These are phyloP conservation scores for Eragrostis nindensis DNA, from an alignment of 176 grass and related monocot species.

Conservation along the genomic window DNA sequence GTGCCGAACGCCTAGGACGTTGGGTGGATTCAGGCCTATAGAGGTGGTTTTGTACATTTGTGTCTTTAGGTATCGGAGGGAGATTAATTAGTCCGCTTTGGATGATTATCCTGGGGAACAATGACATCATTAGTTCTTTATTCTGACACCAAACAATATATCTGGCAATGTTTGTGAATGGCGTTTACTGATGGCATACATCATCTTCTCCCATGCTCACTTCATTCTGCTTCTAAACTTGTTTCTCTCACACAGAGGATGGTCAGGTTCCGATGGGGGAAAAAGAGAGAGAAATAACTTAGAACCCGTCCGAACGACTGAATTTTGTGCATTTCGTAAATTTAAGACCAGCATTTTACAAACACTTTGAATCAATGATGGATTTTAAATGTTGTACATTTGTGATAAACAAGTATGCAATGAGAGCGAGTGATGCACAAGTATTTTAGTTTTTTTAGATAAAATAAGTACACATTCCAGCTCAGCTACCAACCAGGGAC, in stretches of 20 bases:
- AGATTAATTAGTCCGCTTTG: constrained; percentile 35
- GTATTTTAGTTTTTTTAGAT: no score
- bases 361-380: no score
- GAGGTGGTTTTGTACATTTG: constrained; percentile 40
- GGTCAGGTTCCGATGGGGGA: no score
- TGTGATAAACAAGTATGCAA: no score
- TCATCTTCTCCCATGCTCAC: not conserved
- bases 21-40: not conserved
- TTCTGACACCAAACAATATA: not conserved
- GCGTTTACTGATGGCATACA: not conserved
- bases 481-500: no score
- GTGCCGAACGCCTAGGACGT: constrained; percentile 31
- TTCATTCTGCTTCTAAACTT: not conserved
- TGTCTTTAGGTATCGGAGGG: constrained; percentile 18
- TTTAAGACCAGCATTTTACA: no score
- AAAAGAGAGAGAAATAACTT: no score
- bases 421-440: no score
- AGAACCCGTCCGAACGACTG: no score
- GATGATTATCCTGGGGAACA: not conserved
- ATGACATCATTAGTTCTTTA: not conserved
- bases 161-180: not conserved
- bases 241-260: not conserved
- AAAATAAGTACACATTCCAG: no score
- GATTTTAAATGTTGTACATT: no score
- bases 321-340: no score